A percentile compares a stretch with the other conserved stretches of the same genome.
Evolutionary conservation across 1,284 basidiomycete genomes (phyloP).

Genomic region (Polyporus tsugae): DNA sequence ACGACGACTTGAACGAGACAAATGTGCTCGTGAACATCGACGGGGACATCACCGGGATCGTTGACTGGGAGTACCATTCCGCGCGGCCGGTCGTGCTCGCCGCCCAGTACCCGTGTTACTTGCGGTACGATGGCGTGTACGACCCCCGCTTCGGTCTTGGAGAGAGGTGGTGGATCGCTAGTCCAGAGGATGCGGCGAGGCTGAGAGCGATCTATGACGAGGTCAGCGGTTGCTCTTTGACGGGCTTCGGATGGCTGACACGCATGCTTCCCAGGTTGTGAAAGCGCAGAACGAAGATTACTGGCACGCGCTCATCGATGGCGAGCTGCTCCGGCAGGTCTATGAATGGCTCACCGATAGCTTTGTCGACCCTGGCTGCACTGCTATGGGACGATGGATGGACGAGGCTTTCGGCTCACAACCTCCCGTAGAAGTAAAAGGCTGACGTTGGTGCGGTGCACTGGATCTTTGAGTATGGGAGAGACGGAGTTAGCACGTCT

Average conservation of each 20-base stretch:
- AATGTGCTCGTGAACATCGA: slow-evolving; percentile 18
- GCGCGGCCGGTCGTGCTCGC: slow-evolving; percentile 18
- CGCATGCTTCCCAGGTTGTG: background rate
- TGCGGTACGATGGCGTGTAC: slow-evolving; percentile 22
- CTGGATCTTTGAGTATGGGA: background rate
- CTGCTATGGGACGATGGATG: slow-evolving; percentile 8
- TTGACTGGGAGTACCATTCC: slow-evolving; percentile 29
- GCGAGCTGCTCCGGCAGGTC: slow-evolving; percentile 16
- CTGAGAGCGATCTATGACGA: slow-evolving; percentile 12
- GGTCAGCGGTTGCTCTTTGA: background rate
- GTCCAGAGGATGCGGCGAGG: slow-evolving; percentile 10
- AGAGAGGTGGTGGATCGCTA: slow-evolving; percentile 8
- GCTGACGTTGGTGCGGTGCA: background rate
- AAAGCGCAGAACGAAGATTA: slow-evolving; percentile 16
- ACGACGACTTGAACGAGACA: slow-evolving; percentile 18
- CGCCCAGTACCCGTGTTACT: slow-evolving; percentile 4
- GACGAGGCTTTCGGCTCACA: background rate
- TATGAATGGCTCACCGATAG: slow-evolving; percentile 13
- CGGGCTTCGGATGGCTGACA: background rate
- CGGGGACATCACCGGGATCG: slow-evolving; percentile 14
- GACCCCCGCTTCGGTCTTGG: slow-evolving; percentile 7
- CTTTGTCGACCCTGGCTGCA: background rate
- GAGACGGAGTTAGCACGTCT: background rate
- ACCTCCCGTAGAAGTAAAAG: background rate
- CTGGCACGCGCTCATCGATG: slow-evolving; percentile 21